These are phyloP conservation scores for Fusarium oligoseptatum DNA, from an alignment of 2,329 filamentous ascomycete species.

Conservation along the genomic window DNA sequence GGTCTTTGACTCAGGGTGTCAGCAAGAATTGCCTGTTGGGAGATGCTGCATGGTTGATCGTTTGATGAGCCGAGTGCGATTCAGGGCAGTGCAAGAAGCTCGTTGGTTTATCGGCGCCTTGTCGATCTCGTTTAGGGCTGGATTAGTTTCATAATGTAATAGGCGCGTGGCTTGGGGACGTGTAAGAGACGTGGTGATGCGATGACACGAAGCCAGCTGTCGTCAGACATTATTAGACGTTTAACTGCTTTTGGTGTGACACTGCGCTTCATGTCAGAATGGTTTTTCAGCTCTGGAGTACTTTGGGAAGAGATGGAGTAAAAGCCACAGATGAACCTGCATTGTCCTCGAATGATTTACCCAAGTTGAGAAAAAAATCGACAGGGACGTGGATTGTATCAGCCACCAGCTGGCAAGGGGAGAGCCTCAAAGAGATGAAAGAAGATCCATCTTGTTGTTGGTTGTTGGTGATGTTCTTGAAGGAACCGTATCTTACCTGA, in stretches of 20 bases:
- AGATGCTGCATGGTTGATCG: neutral
- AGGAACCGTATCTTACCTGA: neutral
- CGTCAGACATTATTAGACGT: neutral
- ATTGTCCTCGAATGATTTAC: neutral
- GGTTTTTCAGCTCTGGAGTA: neutral
- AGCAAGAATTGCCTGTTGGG: neutral
- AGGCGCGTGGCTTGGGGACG: neutral
- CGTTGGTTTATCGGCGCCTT: neutral
- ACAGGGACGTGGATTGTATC: neutral
- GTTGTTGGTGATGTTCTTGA: neutral
- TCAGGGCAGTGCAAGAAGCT: neutral
- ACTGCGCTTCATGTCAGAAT: neutral
- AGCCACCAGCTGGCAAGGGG: neutral
- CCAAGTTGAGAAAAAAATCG: neutral
- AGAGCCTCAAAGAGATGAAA: neutral
- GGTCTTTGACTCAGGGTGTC: neutral
- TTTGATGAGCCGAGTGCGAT: neutral
- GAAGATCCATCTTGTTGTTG: neutral
- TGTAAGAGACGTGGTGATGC: neutral
- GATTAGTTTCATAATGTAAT: neutral
- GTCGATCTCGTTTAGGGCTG: neutral
- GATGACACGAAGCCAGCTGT: slow-evolving; percentile 1
- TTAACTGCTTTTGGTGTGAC: neutral
- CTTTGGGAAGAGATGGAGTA: neutral
- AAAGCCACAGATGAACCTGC: neutral